Conservation (phyloP, 176 grass and related monocot species). For the Rhynchospora breviuscula region DNA sequence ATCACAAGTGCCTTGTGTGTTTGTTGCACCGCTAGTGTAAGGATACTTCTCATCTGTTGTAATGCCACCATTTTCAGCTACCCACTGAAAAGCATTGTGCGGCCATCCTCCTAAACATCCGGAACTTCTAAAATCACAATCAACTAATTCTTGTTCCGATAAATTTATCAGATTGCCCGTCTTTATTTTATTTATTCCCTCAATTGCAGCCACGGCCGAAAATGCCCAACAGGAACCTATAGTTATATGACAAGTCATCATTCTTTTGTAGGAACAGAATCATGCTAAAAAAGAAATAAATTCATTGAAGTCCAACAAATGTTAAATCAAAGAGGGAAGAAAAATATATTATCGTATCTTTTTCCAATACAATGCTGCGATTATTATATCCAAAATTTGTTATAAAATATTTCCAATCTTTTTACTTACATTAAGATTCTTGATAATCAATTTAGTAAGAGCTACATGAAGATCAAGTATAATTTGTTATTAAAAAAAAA, state of each 20-base stretch:
- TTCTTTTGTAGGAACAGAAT: neutral
- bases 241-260: neutral
- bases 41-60: conserved; percentile 50
- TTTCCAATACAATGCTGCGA: neutral
- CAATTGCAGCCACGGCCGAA: conserved; percentile 51
- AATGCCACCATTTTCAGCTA: conserved; percentile 43
- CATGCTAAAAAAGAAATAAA: too few species aligned
- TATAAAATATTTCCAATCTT: neutral
- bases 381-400: neutral
- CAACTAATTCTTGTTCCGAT: conserved; percentile 70
- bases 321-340: neutral
- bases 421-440: too few species aligned
- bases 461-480: neutral
- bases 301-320: too few species aligned
- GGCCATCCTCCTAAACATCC: conserved; percentile 53
- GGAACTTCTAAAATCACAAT: conserved; percentile 32
- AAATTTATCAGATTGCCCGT: conserved; percentile 41
- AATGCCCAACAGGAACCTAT: conserved; percentile 74
- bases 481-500: neutral
- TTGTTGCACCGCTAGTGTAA: conserved; percentile 27
- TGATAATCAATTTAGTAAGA: too few species aligned
- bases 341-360: neutral
- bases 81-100: conserved; percentile 40
- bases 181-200: conserved; percentile 58
- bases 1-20: conserved; percentile 8